Evolutionary conservation across 371 early-diverging fungal species (phyloP).

Genomic region (Mucor indicus): DNA sequence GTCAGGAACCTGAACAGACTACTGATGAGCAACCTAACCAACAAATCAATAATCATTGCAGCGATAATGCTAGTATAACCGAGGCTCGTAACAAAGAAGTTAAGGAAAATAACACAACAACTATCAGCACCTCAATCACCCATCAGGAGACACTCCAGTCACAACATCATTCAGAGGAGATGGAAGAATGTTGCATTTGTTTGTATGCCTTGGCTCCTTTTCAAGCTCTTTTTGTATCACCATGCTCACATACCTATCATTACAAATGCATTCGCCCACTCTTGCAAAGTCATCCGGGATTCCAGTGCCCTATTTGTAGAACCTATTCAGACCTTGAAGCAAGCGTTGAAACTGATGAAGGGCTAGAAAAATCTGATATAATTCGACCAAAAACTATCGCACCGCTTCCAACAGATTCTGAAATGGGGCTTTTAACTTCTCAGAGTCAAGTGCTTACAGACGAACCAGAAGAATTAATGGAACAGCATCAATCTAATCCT

Average conservation of each 20-base stretch:
- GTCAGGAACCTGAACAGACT: too few relatives aligned
- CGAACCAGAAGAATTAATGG: neutral
- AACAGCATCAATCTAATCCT: too few relatives aligned
- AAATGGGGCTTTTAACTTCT: slow-evolving; percentile 6
- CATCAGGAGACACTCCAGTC: too few relatives aligned
- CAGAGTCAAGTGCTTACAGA: neutral
- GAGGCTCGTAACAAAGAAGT: too few relatives aligned
- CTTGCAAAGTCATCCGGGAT: slow-evolving; percentile 71
- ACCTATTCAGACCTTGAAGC: slow-evolving; percentile 93
- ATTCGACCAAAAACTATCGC: too few relatives aligned
- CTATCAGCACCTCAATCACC: neutral
- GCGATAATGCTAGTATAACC: too few relatives aligned
- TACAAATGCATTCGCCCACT: slow-evolving; percentile 90
- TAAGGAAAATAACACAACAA: neutral
- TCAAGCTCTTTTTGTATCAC: slow-evolving; percentile 93
- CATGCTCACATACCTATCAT: slow-evolving; percentile 94
- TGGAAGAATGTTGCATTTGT: slow-evolving; percentile 95
- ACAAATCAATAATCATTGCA: too few relatives aligned
- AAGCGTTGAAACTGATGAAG: slow-evolving; percentile 59
- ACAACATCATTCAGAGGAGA: slow-evolving; percentile 12
- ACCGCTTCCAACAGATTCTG: slow-evolving; percentile 11
- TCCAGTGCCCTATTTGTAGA: slow-evolving; percentile 94
- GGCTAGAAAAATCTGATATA: slow-evolving; percentile 10
- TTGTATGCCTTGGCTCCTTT: slow-evolving; percentile 85
- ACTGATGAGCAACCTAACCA: too few relatives aligned